Base-by-base conservation (phyloP, 2,329 filamentous ascomycete species). In the Fusarium succisae region DNA sequence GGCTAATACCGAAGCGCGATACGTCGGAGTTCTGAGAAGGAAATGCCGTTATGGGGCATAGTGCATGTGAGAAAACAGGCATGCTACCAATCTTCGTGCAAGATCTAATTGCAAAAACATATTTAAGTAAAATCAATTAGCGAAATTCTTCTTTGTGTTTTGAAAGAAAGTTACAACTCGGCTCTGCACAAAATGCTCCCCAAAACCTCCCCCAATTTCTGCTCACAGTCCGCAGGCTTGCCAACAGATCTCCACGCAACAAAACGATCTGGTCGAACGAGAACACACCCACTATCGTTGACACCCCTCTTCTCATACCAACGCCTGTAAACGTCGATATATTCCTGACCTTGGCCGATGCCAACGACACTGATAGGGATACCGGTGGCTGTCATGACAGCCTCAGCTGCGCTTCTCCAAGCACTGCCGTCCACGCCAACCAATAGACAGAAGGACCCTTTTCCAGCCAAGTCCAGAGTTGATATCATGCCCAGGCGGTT, bases 341-440 rank as follows among this genome's bases (percentile, higher is more conserved):
- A 50, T 1, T 50, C 47, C 47, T n/a, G 47, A 13, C 22, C 47
- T 7, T 11, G 28, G 0, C 47, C 47, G 3, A 32, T 32, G 15
- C 47, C 28, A 13, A 32, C 9, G 5, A 5, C 47, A 1, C 9
- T 50, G 22, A 32, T 18, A 2, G 47, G 28, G 11, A 50, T 32
- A 4, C 11, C 15, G 0, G 11, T 50, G 3, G 15, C 22, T n/a
- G 8, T 9, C 47, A 0, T 32, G 11, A 50, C 0, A 8, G 28
- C 28, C 5, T n/a, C 28, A 18, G 15, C 47, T 32, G 47, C 28
- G 0, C 1, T 32, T 32, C 47, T 50, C 47, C 47, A 50, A 5
- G 3, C 5, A 2, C 28, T 10, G 0, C 47, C 47, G 18, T 50
- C 47, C 2, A n/a, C 47, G 5, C 28, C 28, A 0, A 50, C 47